These are phyloP conservation scores for Lanzia echinophila DNA, from an alignment of 2,329 filamentous ascomycete genomes.

Conservation along the genomic window DNA sequence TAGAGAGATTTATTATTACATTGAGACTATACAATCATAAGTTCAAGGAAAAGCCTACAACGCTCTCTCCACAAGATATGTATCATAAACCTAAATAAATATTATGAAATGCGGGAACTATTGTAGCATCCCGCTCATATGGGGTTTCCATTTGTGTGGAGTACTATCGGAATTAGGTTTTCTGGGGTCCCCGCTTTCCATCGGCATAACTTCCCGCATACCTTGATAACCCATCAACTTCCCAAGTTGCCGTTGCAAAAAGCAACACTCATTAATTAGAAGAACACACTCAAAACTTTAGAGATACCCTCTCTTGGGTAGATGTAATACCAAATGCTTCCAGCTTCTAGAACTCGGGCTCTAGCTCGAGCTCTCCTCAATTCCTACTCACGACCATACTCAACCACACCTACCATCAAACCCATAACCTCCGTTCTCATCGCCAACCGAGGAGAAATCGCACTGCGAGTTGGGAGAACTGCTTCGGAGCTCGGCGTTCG, in stretches of 20 bases:
- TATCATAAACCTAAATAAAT: no score
- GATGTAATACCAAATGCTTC: constrained; percentile 20
- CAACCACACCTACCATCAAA: constrained; percentile 25
- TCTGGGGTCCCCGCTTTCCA: neutral
- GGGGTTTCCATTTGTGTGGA: no score
- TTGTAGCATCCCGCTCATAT: no score
- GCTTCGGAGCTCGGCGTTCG: constrained; percentile 83
- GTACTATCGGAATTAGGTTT: no score
- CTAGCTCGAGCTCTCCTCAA: constrained; percentile 22
- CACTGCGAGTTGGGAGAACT: constrained; percentile 83
- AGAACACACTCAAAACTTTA: neutral
- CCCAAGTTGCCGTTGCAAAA: neutral
- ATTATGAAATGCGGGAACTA: no score
- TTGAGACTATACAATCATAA: no score
- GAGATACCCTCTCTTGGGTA: neutral
- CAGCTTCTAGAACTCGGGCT: constrained; percentile 24
- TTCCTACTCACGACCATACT: constrained; percentile 17
- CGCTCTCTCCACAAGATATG: no score
- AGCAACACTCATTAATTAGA: neutral
- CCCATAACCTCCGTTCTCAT: constrained; percentile 79
- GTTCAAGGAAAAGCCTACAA: no score
- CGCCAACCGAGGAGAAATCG: constrained; percentile 95
- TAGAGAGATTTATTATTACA: no score
- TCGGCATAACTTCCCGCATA: neutral
- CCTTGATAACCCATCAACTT: neutral